Evolutionary conservation across 768 basidiomycete species (phyloP).

Genomic region (Asterophora parasitica): DNA sequence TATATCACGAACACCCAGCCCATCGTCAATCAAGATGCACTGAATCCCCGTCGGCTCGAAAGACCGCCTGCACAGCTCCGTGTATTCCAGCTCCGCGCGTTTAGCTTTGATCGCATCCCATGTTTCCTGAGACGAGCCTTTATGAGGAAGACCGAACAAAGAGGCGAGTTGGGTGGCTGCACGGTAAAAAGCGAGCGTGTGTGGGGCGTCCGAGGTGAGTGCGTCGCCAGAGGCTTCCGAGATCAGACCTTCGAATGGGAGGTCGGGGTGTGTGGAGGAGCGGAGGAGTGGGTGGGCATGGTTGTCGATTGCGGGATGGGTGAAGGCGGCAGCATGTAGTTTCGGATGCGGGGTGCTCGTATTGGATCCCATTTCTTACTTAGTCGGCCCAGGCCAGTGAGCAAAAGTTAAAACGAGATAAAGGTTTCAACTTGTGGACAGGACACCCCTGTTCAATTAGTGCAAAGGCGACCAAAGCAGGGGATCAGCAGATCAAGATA

Average conservation of each 20-base stretch:
- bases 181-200: constrained; percentile 56
- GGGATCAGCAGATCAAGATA: not conserved
- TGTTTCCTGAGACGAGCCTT: constrained; percentile 19
- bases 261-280: constrained; percentile 33
- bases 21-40: constrained; percentile 71
- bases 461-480: no score
- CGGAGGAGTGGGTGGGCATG: constrained; percentile 72
- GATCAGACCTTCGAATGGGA: constrained; percentile 61
- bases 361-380: not conserved
- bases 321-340: constrained; percentile 20
- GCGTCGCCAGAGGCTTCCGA: constrained; percentile 60
- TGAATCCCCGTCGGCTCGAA: constrained; percentile 58
- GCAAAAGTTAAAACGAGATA: no score
- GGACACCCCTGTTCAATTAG: no score
- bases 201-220: constrained; percentile 41
- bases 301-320: constrained; percentile 65
- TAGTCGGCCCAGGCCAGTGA: no score
- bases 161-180: constrained; percentile 51
- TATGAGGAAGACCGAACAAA: constrained; percentile 39
- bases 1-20: constrained; percentile 44
- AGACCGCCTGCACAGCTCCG: constrained; percentile 50
- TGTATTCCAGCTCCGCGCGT: constrained; percentile 43
- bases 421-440: no score
- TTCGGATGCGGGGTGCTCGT: not conserved
- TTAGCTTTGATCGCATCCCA: constrained; percentile 59